Evolutionary conservation across 192 early-diverging fungal genomes (phyloP).

Genomic region (Backusella australiensis): DNA sequence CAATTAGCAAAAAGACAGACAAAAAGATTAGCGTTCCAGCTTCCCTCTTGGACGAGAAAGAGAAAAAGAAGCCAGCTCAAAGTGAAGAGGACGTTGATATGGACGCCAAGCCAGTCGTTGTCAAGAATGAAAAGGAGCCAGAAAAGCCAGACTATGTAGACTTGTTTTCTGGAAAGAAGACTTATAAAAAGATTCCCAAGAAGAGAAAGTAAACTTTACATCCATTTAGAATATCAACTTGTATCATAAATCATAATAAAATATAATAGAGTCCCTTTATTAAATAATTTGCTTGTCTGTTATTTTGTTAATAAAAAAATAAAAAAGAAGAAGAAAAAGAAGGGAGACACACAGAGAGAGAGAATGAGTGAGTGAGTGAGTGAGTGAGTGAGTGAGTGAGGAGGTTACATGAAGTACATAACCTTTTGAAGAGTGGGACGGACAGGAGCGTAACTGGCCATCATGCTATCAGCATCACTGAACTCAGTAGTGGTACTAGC

Average conservation of each 20-base stretch:
- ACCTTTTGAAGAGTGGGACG: slow-evolving; percentile 39
- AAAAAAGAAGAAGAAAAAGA: neutral
- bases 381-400: no score
- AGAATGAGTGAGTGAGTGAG: neutral
- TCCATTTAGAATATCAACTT: neutral
- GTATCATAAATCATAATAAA: neutral
- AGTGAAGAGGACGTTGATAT: slow-evolving; percentile 11
- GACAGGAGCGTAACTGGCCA: slow-evolving; percentile 31
- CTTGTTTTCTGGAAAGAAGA: slow-evolving; percentile 33
- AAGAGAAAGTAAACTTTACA: slow-evolving; percentile 14
- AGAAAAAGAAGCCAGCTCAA: neutral
- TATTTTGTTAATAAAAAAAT: neutral
- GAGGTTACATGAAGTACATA: slow-evolving; percentile 24
- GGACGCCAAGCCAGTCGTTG: neutral
- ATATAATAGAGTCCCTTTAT: neutral
- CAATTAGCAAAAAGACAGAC: neutral
- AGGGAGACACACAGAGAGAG: neutral
- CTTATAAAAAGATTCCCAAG: slow-evolving; percentile 23
- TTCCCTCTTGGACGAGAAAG: neutral
- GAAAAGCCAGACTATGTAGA: slow-evolving; percentile 36
- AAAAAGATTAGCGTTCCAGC: slow-evolving; percentile 2
- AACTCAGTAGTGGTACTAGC: slow-evolving; percentile 31
- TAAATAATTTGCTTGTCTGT: neutral
- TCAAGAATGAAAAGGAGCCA: neutral
- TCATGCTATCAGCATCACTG: slow-evolving; percentile 19